Conservation (phyloP, 1,139 yeast species). For the Geotrichum bryndzae region DNA sequence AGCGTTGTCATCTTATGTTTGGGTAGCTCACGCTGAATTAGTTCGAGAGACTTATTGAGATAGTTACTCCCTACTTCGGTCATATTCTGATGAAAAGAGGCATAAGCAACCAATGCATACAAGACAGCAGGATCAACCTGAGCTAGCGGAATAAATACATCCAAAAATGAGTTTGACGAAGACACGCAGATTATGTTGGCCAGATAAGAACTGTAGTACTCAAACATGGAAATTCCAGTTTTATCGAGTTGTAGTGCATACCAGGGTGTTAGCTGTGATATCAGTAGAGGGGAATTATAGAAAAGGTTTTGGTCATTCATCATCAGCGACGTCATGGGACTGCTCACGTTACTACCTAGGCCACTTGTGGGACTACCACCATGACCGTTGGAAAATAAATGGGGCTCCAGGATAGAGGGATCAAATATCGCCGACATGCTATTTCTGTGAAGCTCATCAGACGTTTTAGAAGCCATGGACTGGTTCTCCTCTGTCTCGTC, state of each 20-base stretch:
- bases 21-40: conserved; percentile 20
- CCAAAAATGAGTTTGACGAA: conserved; percentile 61
- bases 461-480: not conserved
- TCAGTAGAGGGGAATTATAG: not conserved
- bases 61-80: conserved; percentile 33
- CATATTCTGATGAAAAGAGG: conserved; percentile 54
- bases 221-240: conserved; percentile 49
- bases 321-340: not conserved
- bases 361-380: not conserved
- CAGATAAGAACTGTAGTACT: conserved; percentile 58
- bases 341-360: not conserved
- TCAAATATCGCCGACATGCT: not conserved
- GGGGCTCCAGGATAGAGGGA: not conserved
- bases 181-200: conserved; percentile 59
- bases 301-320: not conserved
- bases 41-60: conserved; percentile 32
- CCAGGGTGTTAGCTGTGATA: conserved; percentile 17
- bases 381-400: not conserved
- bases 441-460: not conserved
- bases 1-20: conserved; percentile 39
- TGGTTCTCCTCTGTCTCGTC: not conserved
- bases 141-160: conserved; percentile 75
- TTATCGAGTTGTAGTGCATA: conserved; percentile 35
- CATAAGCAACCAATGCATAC: conserved; percentile 70
- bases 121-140: conserved; percentile 61